A percentile compares a stretch with the other conserved stretches of the same genome.
Conservation (phyloP, 2,329 filamentous ascomycete genomes). For the Trichoderma guizhouense region DNA sequence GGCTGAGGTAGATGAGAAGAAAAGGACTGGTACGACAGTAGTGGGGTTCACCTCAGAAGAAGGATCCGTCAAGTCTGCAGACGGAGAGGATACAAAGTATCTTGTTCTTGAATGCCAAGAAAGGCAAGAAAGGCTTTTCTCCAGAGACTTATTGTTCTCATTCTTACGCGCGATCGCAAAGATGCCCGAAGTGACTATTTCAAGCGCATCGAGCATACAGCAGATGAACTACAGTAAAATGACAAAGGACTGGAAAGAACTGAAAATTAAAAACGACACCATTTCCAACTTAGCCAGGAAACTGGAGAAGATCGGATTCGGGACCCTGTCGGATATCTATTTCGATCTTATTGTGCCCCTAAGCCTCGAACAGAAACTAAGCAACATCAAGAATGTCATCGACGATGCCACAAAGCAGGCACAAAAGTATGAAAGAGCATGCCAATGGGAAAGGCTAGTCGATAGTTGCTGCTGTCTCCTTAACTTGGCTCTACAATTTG, state of each 20-base stretch:
- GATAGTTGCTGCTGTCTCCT: background rate
- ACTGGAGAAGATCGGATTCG: background rate
- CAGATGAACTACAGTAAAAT: background rate
- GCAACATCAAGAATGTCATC: background rate
- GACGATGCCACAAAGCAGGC: background rate
- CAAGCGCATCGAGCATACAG: background rate
- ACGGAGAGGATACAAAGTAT: background rate
- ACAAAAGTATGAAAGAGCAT: background rate
- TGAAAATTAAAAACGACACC: background rate
- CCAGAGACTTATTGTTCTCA: constrained; percentile 29
- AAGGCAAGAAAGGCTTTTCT: constrained; percentile 17
- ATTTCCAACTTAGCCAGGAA: background rate
- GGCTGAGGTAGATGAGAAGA: too few species aligned
- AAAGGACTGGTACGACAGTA: background rate
- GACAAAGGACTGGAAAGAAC: background rate
- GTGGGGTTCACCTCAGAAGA: background rate
- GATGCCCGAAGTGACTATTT: constrained; percentile 1
- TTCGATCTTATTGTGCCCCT: background rate
- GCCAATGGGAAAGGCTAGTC: background rate
- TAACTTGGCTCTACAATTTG: background rate
- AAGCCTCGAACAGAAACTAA: background rate
- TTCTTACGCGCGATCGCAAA: constrained; percentile 30
- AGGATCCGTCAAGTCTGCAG: background rate
- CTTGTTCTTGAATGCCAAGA: background rate
- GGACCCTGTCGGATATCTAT: background rate